phyloP scores from a whole-genome alignment of 495 filamentous ascomycete species.

The Pseudotulostoma volvatum region DNA sequence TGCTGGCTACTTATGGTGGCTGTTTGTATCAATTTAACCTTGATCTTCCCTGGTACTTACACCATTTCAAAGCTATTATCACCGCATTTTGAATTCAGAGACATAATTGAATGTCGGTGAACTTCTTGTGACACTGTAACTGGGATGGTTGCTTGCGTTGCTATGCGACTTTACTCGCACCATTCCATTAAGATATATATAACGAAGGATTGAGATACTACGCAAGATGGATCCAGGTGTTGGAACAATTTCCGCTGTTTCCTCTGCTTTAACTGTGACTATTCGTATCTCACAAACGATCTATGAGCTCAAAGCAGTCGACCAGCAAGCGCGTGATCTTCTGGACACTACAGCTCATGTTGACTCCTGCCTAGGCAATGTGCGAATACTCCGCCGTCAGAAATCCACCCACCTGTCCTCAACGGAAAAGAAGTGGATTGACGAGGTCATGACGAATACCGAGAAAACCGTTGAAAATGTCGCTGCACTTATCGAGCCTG shows the following conservation, averaged over 20 bases:
- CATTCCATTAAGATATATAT: too few species aligned
- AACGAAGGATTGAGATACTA: too few species aligned
- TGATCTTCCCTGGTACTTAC: too few species aligned
- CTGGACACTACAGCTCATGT: conserved; percentile 8
- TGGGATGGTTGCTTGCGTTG: too few species aligned
- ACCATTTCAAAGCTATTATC: too few species aligned
- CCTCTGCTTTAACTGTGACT: background rate
- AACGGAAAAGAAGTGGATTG: conserved; percentile 8
- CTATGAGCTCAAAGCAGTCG: conserved; percentile 11
- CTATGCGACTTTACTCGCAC: too few species aligned
- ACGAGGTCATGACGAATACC: conserved; percentile 6
- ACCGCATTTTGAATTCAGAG: too few species aligned
- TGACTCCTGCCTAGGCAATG: conserved; percentile 5
- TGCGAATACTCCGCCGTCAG: conserved; percentile 6
- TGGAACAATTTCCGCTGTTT: background rate
- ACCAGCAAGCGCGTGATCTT: conserved; percentile 10
- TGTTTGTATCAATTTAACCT: too few species aligned
- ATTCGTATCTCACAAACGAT: background rate
- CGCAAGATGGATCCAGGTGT: background rate
- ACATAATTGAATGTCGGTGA: too few species aligned
- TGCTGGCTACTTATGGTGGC: too few species aligned
- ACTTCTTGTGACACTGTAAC: too few species aligned
- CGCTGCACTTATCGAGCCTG: conserved; percentile 7
- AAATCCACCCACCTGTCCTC: conserved; percentile 5
- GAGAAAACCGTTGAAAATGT: conserved; percentile 6